Evolutionary conservation across 495 filamentous ascomycete species (phyloP), one percentile per base, ranked within the genome.

Genomic region (Talaromyces ruber): DNA sequence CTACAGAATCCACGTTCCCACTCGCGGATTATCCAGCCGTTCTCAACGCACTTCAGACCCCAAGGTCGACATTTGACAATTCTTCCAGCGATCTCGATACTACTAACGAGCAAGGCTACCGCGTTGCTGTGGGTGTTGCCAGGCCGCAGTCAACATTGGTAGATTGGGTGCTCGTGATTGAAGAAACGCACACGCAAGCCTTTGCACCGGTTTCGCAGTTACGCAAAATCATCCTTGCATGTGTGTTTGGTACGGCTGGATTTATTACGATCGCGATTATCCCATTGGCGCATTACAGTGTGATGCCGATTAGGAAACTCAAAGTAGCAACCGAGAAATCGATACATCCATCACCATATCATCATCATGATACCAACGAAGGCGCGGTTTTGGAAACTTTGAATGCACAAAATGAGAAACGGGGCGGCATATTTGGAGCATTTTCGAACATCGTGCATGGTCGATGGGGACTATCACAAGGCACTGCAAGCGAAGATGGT

Each of bases 201-300:
- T 89, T 84, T 72, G 78, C 78, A n/a, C 88, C 91, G 1, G 91
- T 97, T 30, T 65, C 78, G 37, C 82, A 84, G 21, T 79, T 96
- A 24, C 82, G 89, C 29, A 85, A 86, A 53, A 88, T 97, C 50
- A 81, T 97, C 5, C 72, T 97, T 2, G 89, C 82, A 2, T 95
- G 90, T 58, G 89, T 95, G 1, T 95, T 96, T 67, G 90, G 88
- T 0, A 93, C 91, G 0, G 80, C 86, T 18, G 92, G 87, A 3
- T 75, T 84, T 0, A 79, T 91, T 3, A 62, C 92, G 3, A 28
- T 93, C 14, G 65, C 92, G 3, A 79, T 91, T 3, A 79, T 91
- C 28, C 89, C 92, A 0, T 81, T 92, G 45, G 90, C 92, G 1
- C 91, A 96, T 67, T 79, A 86, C 64, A 87, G 86, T 28, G 90